Base-by-base conservation (phyloP, 768 basidiomycete genomes). In the Naganishia friedmannii region DNA sequence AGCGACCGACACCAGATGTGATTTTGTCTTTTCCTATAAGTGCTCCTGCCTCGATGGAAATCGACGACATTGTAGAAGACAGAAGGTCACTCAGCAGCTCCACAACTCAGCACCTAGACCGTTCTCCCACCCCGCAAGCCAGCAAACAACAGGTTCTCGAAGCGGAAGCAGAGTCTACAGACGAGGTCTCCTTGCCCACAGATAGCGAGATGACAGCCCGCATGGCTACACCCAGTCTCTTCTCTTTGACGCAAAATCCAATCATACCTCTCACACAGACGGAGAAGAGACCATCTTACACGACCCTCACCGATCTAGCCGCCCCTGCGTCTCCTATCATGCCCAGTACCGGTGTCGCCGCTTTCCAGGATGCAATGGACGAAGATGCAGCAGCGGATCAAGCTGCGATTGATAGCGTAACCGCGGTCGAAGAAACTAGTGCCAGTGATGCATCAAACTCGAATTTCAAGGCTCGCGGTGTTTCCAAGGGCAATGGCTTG, bases 351-450 rank as follows among this genome's bases (percentile, higher is more conserved):
- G 60, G 60, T n/a, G 39, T 45, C 23, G 60, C 29, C 5, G 60
- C 60, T 0, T 63, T 63, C 60, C 60, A 63, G 42, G 60, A 63
- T 45, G 60, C 60, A 12, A 63, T 63, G 60, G 60, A 63, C 2
- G 60, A 63, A 28, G 60, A 63, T 23, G 60, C 60, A 6, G 60
- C 39, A 42, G 60, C 60, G 3, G 60, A 63, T 29, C 60, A 63
- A 45, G 60, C 39, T 45, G 60, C 60, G 15, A 63, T 63, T 42
- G 60, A 63, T 21, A 45, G 60, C 26, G 39, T 63, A 8, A 42
- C 60, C 17, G n/a, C 60, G 15, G 60, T 42, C 3, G 60, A 63
- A 9, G 60, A 63, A 5, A 45, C 37, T 2, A 63, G 39, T n/a
- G 37, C 39, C 5, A 26, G 39, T 15, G 23, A 37, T 45, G 26